Percentiles rank a stretch among this genome's conserved stretches.
Evolutionary conservation across 768 basidiomycete genomes (phyloP).

Genomic region (Suillus clintonianus): DNA sequence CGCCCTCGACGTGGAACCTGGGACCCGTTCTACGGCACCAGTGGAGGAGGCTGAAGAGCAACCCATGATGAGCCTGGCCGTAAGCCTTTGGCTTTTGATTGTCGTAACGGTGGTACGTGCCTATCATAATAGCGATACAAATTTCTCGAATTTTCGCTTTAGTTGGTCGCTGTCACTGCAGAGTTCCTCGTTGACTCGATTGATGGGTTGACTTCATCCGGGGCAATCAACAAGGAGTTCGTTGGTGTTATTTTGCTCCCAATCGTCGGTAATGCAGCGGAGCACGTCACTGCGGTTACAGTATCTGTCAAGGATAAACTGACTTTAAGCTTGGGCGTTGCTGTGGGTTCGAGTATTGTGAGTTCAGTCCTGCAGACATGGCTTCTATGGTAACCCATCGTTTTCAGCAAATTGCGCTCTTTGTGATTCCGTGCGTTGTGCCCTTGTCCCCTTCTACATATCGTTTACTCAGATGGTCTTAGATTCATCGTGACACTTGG

Average conservation of each 20-base stretch:
- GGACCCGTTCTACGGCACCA: background rate
- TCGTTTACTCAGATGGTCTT: slow-evolving; percentile 10
- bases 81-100: slow-evolving; percentile 55
- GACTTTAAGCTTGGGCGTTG: slow-evolving; percentile 85
- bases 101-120: slow-evolving; percentile 61
- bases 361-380: slow-evolving; percentile 25
- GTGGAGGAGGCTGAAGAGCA: slow-evolving; percentile 33
- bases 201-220: slow-evolving; percentile 60
- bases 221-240: slow-evolving; percentile 73
- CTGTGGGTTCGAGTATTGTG: slow-evolving; percentile 83
- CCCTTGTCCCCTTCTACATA: background rate
- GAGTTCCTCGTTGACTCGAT: slow-evolving; percentile 82
- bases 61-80: slow-evolving; percentile 53
- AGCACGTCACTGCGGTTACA: slow-evolving; percentile 89
- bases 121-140: background rate
- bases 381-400: background rate
- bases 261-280: slow-evolving; percentile 90
- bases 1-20: slow-evolving; percentile 2
- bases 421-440: slow-evolving; percentile 59
- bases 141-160: background rate
- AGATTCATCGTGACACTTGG: slow-evolving; percentile 76
- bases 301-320: slow-evolving; percentile 91
- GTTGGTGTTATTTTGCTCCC: slow-evolving; percentile 88
- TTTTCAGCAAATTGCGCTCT: slow-evolving; percentile 68
- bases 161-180: slow-evolving; percentile 60